Evolutionary conservation across 75 land plant species (phyloP).

Genomic region (Cunninghamia lanceolata): DNA sequence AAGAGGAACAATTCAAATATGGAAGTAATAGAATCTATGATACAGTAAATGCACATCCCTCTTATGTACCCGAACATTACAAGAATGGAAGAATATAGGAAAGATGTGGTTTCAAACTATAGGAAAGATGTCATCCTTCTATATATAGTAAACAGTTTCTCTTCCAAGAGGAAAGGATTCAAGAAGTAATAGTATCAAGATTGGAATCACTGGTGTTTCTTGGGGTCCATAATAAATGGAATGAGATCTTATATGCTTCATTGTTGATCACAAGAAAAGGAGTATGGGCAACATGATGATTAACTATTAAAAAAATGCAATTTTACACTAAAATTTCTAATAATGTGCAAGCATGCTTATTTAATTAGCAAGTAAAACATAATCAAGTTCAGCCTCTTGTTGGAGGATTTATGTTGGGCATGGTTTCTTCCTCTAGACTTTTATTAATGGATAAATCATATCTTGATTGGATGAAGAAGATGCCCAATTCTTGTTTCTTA

Average conservation of each 20-base stretch:
- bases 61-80: slow-evolving; percentile 67
- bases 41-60: slow-evolving; percentile 50
- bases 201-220: slow-evolving; percentile 44
- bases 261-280: slow-evolving; percentile 18
- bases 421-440: no score
- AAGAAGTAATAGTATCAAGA: slow-evolving; percentile 19
- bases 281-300: slow-evolving; percentile 1
- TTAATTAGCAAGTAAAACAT: no score
- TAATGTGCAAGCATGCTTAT: no score
- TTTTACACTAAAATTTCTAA: no score
- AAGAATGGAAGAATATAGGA: no score
- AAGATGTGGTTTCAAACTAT: no score
- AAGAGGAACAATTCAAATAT: slow-evolving; percentile 58
- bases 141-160: not conserved
- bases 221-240: slow-evolving; percentile 49
- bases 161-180: not conserved
- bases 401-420: no score
- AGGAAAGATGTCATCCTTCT: slow-evolving; percentile 60
- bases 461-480: not conserved
- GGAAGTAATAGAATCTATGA: slow-evolving; percentile 46
- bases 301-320: no score
- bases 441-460: not conserved
- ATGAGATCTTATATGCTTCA: slow-evolving; percentile 24
- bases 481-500: not conserved
- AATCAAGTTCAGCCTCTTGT: no score